phyloP scores from a whole-genome alignment of 106 monocot genomes.

The Xerophyta viscosa region DNA sequence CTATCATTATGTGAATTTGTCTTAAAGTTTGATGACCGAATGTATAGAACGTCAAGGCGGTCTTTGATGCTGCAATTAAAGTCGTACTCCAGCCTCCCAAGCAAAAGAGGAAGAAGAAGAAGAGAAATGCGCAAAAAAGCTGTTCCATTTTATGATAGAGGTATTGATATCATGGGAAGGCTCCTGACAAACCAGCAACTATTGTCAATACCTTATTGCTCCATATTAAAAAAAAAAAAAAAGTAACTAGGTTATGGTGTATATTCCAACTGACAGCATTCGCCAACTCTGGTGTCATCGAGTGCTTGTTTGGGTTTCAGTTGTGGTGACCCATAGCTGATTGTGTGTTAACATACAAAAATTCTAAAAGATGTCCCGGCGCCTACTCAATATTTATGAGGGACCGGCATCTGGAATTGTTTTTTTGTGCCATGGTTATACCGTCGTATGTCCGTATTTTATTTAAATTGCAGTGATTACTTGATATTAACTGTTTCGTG shows the following conservation, averaged over 20 bases:
- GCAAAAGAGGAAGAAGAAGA: slow-evolving; percentile 53
- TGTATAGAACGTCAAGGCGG: slow-evolving; percentile 53
- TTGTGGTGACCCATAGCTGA: not conserved
- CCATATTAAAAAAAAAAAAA: too few relatives aligned
- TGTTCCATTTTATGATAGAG: slow-evolving; percentile 43
- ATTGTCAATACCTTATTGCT: not conserved
- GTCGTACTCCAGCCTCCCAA: slow-evolving; percentile 68
- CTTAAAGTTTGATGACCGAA: too few relatives aligned
- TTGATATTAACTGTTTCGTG: too few relatives aligned
- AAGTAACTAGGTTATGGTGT: not conserved
- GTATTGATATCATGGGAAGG: not conserved
- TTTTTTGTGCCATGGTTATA: not conserved
- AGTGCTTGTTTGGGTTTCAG: too few relatives aligned
- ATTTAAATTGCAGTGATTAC: too few relatives aligned
- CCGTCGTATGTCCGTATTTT: not conserved
- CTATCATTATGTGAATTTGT: too few relatives aligned
- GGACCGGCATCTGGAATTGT: too few relatives aligned
- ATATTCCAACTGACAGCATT: not conserved
- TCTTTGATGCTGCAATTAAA: slow-evolving; percentile 60
- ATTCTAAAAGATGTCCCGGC: not conserved
- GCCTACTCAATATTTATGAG: not conserved
- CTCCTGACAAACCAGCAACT: not conserved
- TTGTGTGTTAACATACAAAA: not conserved
- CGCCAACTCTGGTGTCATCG: not conserved
- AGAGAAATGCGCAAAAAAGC: slow-evolving; percentile 44